phyloP scores from a whole-genome alignment of 2,329 filamentous ascomycete species.

The Tolypocladium pustulatum region DNA sequence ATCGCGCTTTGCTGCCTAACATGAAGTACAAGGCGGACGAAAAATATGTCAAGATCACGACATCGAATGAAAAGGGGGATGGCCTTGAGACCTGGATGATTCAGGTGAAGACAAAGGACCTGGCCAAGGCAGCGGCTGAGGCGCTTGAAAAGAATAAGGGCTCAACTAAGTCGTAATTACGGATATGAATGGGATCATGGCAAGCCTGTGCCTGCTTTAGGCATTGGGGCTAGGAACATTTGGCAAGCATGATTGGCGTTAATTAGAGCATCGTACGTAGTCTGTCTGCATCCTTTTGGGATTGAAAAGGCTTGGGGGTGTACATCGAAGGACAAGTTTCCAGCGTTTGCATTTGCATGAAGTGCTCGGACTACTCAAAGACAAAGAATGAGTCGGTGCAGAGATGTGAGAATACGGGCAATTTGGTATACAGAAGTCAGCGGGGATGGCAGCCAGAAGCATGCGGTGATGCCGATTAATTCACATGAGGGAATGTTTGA shows the following conservation, averaged over 20 bases:
- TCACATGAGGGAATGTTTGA: background rate
- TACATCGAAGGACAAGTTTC: background rate
- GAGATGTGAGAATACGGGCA: background rate
- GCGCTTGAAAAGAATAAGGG: conserved; percentile 43
- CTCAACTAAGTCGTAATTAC: conserved; percentile 40
- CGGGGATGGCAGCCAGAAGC: background rate
- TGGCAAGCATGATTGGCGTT: conserved; percentile 6
- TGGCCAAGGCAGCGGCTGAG: conserved; percentile 42
- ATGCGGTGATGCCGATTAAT: background rate
- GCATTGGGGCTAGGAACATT: background rate
- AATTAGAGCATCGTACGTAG: conserved; percentile 4
- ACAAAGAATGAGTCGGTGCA: background rate
- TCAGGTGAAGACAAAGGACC: conserved; percentile 54
- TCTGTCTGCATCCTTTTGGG: background rate
- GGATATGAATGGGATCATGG: background rate
- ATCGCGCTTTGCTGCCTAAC: conserved; percentile 53
- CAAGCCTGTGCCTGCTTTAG: background rate
- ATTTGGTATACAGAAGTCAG: background rate
- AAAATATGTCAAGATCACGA: conserved; percentile 50
- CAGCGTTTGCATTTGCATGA: background rate
- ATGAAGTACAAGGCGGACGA: conserved; percentile 50
- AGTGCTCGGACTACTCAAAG: background rate
- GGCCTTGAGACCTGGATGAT: conserved; percentile 61
- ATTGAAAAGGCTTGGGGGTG: background rate
- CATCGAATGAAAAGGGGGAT: conserved; percentile 46